Base-by-base conservation (phyloP, 2,329 filamentous ascomycete species). In the Lachnellula suecica region DNA sequence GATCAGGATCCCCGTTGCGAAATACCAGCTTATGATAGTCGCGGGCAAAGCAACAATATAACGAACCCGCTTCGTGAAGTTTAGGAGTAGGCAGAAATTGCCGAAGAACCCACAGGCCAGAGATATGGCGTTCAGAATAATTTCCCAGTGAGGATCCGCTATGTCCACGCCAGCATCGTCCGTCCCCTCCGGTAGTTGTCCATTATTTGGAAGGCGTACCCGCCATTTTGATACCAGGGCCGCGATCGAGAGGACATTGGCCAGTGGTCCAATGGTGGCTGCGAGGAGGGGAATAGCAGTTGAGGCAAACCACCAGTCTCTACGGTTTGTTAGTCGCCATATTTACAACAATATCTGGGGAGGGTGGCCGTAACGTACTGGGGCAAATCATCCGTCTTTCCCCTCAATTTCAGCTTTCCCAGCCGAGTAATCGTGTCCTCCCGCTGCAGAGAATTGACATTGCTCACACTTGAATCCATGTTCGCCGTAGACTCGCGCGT, bases 191-290 rank as follows among this genome's bases (percentile, higher is more conserved):
- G 70, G 68, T 2, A 72, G 63, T 43, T 74, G 66, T 35, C 79
- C 71, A 38, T 76, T 64, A 48, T 77, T 74, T 3, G 77, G 70
- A 1, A 79, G 60, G 20, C 69, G 71, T 59, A 76, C 72, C 54
- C 82, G 75, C 85, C 85, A 89, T 10, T 77, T 77, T 17, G 79
- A 81, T 2, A 88, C 84, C 42, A 89, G 70, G 1, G 85, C 85
- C 23, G 83, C 83, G 48, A 89, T 84, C 1, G 82, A 85, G 54
- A 86, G 74, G 20, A 89, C 78, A 63, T 88, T 89, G 3, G 86
- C 85, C n/a, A 88, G 70, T 1, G 86, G 86, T 0, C 83, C 85
- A n/a, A 85, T 77, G 1, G 85, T 83, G 13, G 86, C 86, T 3
- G 85, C 84, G 4, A 88, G 70, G 3, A 89, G 74, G 3, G 82